Conservation (phyloP, 2,329 filamentous ascomycete species). For the Penicillium digitatum region DNA sequence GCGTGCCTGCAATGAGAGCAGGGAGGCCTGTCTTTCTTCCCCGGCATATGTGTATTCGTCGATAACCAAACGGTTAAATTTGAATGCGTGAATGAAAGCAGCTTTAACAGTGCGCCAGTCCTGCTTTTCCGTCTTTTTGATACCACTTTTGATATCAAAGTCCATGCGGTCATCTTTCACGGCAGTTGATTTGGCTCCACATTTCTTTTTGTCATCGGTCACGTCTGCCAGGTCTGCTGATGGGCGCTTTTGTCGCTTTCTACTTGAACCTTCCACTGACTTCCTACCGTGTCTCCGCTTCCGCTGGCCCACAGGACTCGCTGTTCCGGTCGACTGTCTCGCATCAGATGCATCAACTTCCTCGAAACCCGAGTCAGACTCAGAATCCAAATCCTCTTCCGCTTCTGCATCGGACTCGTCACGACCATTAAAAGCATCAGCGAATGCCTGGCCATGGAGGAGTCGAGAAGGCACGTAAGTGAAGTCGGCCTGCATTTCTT, state of each 20-base stretch:
- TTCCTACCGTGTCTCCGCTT: background rate
- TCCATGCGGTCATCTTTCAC: conserved; percentile 20
- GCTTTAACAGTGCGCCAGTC: conserved; percentile 26
- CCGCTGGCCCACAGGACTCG: background rate
- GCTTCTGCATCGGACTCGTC: background rate
- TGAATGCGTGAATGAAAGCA: conserved; percentile 56
- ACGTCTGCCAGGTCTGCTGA: background rate
- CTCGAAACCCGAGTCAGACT: background rate
- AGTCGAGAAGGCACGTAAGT: conserved; percentile 36
- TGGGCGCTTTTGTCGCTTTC: background rate
- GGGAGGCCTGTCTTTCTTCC: conserved; percentile 39
- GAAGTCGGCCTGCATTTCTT: conserved; percentile 39
- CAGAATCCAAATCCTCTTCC: background rate
- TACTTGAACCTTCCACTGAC: background rate
- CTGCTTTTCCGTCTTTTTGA: conserved; percentile 8
- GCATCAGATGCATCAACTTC: background rate
- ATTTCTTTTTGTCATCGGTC: conserved; percentile 10
- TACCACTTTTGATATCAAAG: conserved; percentile 22
- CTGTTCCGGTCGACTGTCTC: background rate
- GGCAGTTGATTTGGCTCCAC: background rate
- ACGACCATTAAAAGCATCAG: conserved; percentile 8
- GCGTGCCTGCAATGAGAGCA: conserved; percentile 47
- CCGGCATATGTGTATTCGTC: conserved; percentile 62
- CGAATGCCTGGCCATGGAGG: conserved; percentile 29
- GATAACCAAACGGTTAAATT: conserved; percentile 58